Evolutionary conservation across 2,329 filamentous ascomycete species (phyloP).

Genomic region (Talaromyces sp.): DNA sequence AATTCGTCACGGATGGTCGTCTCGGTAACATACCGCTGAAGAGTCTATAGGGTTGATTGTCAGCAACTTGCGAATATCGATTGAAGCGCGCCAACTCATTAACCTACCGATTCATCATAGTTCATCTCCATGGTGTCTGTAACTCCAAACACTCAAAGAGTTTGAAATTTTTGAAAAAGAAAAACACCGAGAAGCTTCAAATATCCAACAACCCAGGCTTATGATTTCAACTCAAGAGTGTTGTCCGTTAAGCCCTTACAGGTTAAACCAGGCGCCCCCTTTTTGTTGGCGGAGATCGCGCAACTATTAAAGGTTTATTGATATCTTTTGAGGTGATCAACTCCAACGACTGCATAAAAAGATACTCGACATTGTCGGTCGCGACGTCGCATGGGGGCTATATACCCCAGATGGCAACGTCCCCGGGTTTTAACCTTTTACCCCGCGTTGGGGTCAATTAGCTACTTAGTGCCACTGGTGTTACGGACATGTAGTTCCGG

Average conservation of each 20-base stretch:
- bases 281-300: background rate
- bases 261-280: background rate
- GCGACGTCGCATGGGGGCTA: background rate
- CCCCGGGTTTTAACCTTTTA: background rate
- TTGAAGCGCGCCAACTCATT: background rate
- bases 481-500: background rate
- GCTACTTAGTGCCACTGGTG: background rate
- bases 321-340: background rate
- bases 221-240: no score
- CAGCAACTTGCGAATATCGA: background rate
- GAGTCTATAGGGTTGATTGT: conserved; percentile 12
- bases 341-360: background rate
- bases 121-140: background rate
- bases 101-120: background rate
- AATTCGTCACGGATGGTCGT: background rate
- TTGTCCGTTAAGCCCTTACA: no score
- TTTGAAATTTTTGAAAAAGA: background rate
- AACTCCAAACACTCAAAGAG: background rate
- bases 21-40: background rate
- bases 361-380: background rate
- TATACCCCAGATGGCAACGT: background rate
- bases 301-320: background rate
- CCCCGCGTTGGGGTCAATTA: background rate
- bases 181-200: background rate
- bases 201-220: background rate